A percentile compares a stretch with the other conserved stretches of the same genome.
phyloP scores from a whole-genome alignment of 495 filamentous ascomycete species.

The Letharia lupina region DNA sequence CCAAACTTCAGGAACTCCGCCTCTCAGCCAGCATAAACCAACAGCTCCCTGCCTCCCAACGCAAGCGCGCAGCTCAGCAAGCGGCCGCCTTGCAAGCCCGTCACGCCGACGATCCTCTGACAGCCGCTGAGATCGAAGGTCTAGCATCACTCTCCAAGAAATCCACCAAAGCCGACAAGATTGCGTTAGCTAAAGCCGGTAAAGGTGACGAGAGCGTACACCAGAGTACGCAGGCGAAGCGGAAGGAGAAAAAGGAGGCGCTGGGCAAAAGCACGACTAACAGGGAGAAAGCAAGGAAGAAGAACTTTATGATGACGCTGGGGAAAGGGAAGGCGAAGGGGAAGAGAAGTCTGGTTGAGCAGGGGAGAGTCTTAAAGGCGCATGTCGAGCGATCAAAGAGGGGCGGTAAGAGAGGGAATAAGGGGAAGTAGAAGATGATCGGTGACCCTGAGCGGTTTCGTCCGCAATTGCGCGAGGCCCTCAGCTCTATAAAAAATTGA shows the following conservation, averaged over 20 bases:
- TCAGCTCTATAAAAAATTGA: too few species aligned
- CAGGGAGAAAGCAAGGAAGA: slow-evolving; percentile 90
- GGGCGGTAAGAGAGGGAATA: slow-evolving; percentile 73
- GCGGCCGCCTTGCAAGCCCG: slow-evolving; percentile 38
- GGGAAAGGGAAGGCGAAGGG: slow-evolving; percentile 89
- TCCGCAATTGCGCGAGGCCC: neutral
- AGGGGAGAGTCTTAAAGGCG: slow-evolving; percentile 64
- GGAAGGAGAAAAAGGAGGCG: slow-evolving; percentile 73
- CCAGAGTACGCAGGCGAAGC: slow-evolving; percentile 69
- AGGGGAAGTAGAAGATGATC: slow-evolving; percentile 23
- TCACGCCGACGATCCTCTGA: slow-evolving; percentile 75
- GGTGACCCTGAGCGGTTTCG: neutral
- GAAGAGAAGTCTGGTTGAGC: slow-evolving; percentile 84
- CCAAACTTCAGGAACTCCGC: slow-evolving; percentile 83
- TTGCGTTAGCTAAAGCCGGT: slow-evolving; percentile 68
- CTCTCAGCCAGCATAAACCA: slow-evolving; percentile 62
- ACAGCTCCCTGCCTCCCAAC: slow-evolving; percentile 41
- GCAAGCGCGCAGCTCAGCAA: slow-evolving; percentile 29
- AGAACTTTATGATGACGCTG: slow-evolving; percentile 97
- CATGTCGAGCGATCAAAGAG: slow-evolving; percentile 78
- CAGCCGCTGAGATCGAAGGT: slow-evolving; percentile 76
- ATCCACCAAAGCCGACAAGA: slow-evolving; percentile 70
- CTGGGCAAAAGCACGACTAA: slow-evolving; percentile 95
- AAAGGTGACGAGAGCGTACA: slow-evolving; percentile 65
- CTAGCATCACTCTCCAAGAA: slow-evolving; percentile 59